Percentiles rank a stretch among this genome's conserved stretches.
These are phyloP conservation scores for Monilinia polystroma DNA, from an alignment of 2,329 filamentous ascomycete species.

Conservation along the genomic window DNA sequence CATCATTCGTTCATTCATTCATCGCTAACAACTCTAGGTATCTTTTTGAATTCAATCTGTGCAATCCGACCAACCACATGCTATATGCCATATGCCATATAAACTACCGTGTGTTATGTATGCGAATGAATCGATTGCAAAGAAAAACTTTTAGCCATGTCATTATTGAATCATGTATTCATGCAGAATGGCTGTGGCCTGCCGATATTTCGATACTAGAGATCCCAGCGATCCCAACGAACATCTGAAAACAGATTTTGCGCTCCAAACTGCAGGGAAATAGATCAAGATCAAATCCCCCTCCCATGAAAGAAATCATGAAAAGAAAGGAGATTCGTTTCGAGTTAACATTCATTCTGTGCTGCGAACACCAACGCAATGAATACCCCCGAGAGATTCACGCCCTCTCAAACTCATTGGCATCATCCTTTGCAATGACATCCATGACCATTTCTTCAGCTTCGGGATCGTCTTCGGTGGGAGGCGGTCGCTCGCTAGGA, in stretches of 20 bases:
- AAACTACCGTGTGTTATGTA: neutral
- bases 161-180: neutral
- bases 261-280: neutral
- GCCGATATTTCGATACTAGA: neutral
- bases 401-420: conserved; percentile 3
- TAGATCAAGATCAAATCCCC: neutral
- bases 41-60: neutral
- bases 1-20: neutral
- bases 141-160: neutral
- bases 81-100: neutral
- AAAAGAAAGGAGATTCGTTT: neutral
- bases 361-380: neutral
- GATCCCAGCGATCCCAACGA: neutral
- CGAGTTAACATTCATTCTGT: neutral
- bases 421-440: conserved; percentile 25
- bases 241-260: neutral
- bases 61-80: neutral
- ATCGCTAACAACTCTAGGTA: neutral
- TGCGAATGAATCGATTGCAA: neutral
- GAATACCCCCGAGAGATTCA: neutral
- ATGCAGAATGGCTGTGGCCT: neutral
- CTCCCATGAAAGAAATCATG: neutral
- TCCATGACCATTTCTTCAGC: conserved; percentile 33
- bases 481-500: conserved; percentile 34
- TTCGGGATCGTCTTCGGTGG: conserved; percentile 38